Evolutionary conservation across 2,329 filamentous ascomycete species (phyloP).

Genomic region (Xylaria polymorpha): DNA sequence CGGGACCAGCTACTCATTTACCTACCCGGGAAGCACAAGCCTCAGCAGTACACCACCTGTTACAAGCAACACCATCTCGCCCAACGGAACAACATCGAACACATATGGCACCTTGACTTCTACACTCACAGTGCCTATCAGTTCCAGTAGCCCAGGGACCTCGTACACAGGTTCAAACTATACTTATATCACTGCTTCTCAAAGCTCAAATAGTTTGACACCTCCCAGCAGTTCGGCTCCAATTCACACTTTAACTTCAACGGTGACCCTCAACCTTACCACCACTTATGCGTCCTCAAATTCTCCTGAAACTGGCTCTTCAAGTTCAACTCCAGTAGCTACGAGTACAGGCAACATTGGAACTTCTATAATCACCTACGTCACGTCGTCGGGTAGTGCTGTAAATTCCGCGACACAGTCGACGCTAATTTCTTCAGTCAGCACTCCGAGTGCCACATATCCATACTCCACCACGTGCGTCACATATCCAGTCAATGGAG

Average conservation of each 20-base stretch:
- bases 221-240: conserved; percentile 27
- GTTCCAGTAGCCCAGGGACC: conserved; percentile 26
- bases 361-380: conserved; percentile 16
- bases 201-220: conserved; percentile 19
- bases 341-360: conserved; percentile 9
- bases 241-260: conserved; percentile 31
- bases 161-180: conserved; percentile 16
- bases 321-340: conserved; percentile 13
- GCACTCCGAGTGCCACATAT: conserved; percentile 25
- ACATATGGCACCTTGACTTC: conserved; percentile 29
- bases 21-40: conserved; percentile 14
- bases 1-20: conserved; percentile 26
- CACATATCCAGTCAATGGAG: conserved; percentile 38
- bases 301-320: conserved; percentile 35
- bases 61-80: conserved; percentile 13
- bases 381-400: conserved; percentile 24
- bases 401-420: conserved; percentile 26
- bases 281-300: conserved; percentile 34
- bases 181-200: conserved; percentile 20
- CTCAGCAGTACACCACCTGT: conserved; percentile 22
- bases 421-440: conserved; percentile 19
- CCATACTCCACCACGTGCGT: conserved; percentile 41
- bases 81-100: conserved; percentile 34
- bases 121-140: conserved; percentile 11
- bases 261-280: conserved; percentile 28